phyloP scores from a whole-genome alignment of 108 stramenopile genomes.

The Fragilaria radians region DNA sequence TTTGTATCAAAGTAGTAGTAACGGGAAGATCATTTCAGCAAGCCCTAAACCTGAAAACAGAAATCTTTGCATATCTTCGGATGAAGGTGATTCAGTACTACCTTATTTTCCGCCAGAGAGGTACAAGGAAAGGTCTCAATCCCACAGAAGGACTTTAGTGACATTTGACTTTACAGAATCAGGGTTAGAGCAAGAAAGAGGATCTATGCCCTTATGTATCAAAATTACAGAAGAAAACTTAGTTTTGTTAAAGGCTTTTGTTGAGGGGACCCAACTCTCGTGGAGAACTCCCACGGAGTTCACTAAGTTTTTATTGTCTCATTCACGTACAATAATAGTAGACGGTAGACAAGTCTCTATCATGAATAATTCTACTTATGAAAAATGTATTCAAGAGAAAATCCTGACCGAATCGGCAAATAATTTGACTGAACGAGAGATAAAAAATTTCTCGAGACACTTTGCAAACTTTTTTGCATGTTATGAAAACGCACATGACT shows the following conservation, averaged over 20 bases:
- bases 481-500: constrained; percentile 38
- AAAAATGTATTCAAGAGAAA: constrained; percentile 36
- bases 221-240: constrained; percentile 81
- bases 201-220: constrained; percentile 43
- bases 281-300: constrained; percentile 45
- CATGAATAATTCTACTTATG: constrained; percentile 30
- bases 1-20: too few relatives aligned
- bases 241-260: constrained; percentile 48
- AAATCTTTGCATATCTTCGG: too few relatives aligned
- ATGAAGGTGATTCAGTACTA: too few relatives aligned
- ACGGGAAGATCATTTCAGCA: too few relatives aligned
- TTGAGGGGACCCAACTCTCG: constrained; percentile 52
- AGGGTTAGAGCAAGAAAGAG: too few relatives aligned
- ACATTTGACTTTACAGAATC: constrained; percentile 13
- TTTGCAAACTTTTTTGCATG: constrained; percentile 72
- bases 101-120: too few relatives aligned
- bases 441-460: constrained; percentile 53
- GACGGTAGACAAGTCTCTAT: constrained; percentile 21
- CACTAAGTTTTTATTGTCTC: constrained; percentile 43
- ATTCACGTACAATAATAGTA: constrained; percentile 18
- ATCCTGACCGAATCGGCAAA: constrained; percentile 32
- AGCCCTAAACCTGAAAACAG: too few relatives aligned
- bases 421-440: constrained; percentile 31
- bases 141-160: too few relatives aligned
- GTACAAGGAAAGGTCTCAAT: too few relatives aligned